Percentiles rank a stretch among this genome's conserved stretches.
These are phyloP conservation scores for Phytopythium vexans DNA, from an alignment of 352 stramenopile species.

Conservation along the genomic window DNA sequence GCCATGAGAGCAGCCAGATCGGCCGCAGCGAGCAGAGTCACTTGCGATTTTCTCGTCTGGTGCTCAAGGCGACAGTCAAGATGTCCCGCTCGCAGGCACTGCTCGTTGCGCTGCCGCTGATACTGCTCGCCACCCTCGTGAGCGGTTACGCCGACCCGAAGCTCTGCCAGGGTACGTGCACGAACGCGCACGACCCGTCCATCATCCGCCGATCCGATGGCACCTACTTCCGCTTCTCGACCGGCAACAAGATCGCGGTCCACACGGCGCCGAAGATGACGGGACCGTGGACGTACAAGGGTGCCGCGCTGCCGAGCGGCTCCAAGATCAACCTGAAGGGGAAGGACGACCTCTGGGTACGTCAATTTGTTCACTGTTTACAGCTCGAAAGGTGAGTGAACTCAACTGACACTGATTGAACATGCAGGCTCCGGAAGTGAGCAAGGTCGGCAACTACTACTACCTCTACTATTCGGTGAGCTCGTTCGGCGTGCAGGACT, in stretches of 20 bases:
- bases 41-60: too few relatives aligned
- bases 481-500: conserved; percentile 38
- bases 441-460: conserved; percentile 43
- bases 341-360: conserved; percentile 39
- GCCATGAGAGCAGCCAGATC: too few relatives aligned
- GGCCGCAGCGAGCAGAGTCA: too few relatives aligned
- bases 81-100: background rate
- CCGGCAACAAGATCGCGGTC: conserved; percentile 30
- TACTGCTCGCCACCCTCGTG: conserved; percentile 1
- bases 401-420: background rate
- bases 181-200: conserved; percentile 35
- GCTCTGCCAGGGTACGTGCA: conserved; percentile 14
- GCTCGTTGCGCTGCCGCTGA: background rate
- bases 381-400: background rate
- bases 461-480: conserved; percentile 63
- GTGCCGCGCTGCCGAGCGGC: conserved; percentile 26
- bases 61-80: background rate
- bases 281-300: conserved; percentile 36
- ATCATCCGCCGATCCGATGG: conserved; percentile 30
- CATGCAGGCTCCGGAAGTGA: conserved; percentile 43
- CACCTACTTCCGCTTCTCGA: conserved; percentile 44
- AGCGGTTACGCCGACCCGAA: conserved; percentile 13
- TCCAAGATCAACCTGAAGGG: conserved; percentile 40
- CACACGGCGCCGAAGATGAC: conserved; percentile 32
- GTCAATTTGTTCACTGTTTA: background rate